Percentiles rank a stretch among this genome's conserved stretches.
Conservation (phyloP, 345 rosid species). For the Physaria fendleri region DNA sequence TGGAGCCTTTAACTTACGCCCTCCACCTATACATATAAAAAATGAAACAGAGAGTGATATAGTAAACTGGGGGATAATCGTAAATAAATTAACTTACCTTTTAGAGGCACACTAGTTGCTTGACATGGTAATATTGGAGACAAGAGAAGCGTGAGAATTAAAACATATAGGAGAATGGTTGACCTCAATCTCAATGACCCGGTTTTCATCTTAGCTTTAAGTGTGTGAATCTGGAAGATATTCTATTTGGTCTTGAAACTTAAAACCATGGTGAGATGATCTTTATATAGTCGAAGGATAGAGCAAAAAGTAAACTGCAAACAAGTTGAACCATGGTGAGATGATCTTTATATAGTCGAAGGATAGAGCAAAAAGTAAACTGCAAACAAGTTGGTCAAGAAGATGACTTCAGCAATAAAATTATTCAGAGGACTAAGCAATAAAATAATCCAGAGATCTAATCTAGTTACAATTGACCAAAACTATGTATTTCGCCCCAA, state of each 20-base stretch:
- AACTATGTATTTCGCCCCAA: no score
- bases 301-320: constrained; percentile 5
- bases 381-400: constrained; percentile 18
- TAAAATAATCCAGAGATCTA: background rate
- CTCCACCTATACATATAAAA: constrained; percentile 14
- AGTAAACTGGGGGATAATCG: background rate
- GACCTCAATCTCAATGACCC: background rate
- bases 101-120: constrained; percentile 11
- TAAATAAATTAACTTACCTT: constrained; percentile 8
- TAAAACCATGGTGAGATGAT: background rate
- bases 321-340: constrained; percentile 12
- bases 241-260: background rate
- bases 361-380: background rate
- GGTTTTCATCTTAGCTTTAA: constrained; percentile 10
- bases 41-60: background rate
- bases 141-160: constrained; percentile 18
- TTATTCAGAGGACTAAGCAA: background rate
- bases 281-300: constrained; percentile 7
- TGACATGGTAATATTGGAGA: constrained; percentile 19
- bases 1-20: constrained; percentile 29
- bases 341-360: constrained; percentile 5
- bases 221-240: background rate
- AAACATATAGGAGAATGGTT: constrained; percentile 2
- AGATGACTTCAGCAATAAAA: constrained; percentile 9
- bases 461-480: constrained; percentile 18